phyloP scores from a whole-genome alignment of 2,329 filamentous ascomycete species.

The Coniochaeta ligniaria region DNA sequence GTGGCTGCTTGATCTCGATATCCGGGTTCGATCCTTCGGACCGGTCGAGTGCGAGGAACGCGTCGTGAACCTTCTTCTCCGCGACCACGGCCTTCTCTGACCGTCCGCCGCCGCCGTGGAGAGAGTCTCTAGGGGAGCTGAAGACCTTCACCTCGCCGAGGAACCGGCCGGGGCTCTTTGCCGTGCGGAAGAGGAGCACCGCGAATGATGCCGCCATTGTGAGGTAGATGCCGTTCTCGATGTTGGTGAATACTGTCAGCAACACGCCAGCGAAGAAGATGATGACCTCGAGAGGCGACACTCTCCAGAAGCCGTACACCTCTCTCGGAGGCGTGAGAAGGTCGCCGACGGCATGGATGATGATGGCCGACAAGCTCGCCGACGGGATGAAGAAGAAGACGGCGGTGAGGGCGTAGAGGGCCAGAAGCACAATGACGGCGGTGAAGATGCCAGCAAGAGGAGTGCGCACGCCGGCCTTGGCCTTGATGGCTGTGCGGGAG shows the following conservation, averaged over 20 bases:
- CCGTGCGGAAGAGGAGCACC: conserved; percentile 36
- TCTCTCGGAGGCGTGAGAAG: conserved; percentile 67
- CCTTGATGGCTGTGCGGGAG: conserved; percentile 71
- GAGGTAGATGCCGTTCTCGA: conserved; percentile 43
- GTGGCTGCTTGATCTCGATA: conserved; percentile 31
- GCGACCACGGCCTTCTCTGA: not conserved
- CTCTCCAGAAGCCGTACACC: conserved; percentile 71
- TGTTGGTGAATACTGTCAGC: conserved; percentile 39
- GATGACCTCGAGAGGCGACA: conserved; percentile 65
- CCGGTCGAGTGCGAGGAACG: conserved; percentile 33
- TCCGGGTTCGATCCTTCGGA: conserved; percentile 37
- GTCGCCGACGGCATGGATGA: conserved; percentile 78
- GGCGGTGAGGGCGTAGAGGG: conserved; percentile 68
- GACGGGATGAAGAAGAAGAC: conserved; percentile 79
- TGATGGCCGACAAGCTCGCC: conserved; percentile 64
- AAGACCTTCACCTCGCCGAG: conserved; percentile 28
- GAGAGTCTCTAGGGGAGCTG: conserved; percentile 9
- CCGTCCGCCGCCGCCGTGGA: conserved; percentile 6
- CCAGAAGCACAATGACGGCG: conserved; percentile 66
- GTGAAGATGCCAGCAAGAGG: conserved; percentile 75
- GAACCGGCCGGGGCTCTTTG: conserved; percentile 39
- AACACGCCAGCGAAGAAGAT: conserved; percentile 72
- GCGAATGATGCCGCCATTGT: conserved; percentile 35
- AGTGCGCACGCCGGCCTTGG: conserved; percentile 75
- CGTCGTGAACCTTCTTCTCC: conserved; percentile 17